Evolutionary conservation across 2,329 filamentous ascomycete species (phyloP), one percentile per base, ranked within the genome.

Genomic region (Bipolaris victoriae): DNA sequence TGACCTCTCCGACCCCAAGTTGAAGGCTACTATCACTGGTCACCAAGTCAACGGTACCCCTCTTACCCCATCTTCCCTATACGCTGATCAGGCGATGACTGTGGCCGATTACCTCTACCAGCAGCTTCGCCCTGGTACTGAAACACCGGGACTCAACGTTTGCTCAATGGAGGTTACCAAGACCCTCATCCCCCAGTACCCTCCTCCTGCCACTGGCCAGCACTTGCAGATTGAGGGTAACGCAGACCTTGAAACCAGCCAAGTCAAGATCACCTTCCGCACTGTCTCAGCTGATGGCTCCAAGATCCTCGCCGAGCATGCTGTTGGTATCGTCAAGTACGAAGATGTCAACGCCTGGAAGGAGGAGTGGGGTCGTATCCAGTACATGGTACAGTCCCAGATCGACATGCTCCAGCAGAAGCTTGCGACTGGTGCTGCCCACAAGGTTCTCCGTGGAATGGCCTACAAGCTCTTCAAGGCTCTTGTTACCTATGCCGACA

Each of bases 391-490:
- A 49, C 80, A 83, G 70, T 78, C 77, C 47, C 81, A 83, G 70
- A 79, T 83, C 55, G 80, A 92, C 70, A 81, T 92, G 35, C 86
- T 94, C 70, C 85, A 86, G 67, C 82, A 84, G 60, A 88, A 86
- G 57, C 88, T 89, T 53, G 78, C 84, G 66, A 82, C 80, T 33
- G 89, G 89, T 37, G 83, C 84, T 54, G 88, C 89, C 26, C 89
- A 90, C 72, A 89, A 90, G 77, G 84, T 92, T 60, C 85, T 89
- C 48, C 86, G 89, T 24, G 89, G 89, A 33, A 85, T 92, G 79
- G 88, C 89, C 13, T 95, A 95, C 83, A 93, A 92, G 78, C 83
- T 89, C 49, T 86, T 86, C 78, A 83, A 83, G 68, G 80, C 82
- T 51, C 77, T 86, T 31, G 84, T 86, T 36, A 82, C 81, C 48